Evolutionary conservation across 2,329 filamentous ascomycete species (phyloP).

Genomic region (Thyridium curvatum): DNA sequence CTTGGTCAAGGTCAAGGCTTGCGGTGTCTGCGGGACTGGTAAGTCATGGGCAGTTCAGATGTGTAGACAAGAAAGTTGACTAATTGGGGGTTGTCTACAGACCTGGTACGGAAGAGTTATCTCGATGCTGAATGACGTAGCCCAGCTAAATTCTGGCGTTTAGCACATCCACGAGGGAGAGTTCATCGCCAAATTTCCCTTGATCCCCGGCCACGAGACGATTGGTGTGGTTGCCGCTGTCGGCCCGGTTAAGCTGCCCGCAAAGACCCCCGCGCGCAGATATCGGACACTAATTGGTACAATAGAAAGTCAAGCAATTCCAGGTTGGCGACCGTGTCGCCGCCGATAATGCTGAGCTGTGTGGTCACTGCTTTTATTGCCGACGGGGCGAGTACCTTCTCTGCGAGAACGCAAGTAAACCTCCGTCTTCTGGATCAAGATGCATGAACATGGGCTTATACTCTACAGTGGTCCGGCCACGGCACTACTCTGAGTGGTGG

Average conservation of each 20-base stretch:
- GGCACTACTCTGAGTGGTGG: conserved; percentile 64
- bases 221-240: conserved; percentile 57
- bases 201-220: conserved; percentile 64
- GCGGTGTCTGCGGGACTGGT: conserved; percentile 56
- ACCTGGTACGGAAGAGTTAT: conserved; percentile 22
- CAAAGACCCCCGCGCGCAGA: neutral
- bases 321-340: conserved; percentile 57
- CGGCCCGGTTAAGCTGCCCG: conserved; percentile 22
- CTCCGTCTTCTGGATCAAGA: neutral
- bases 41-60: conserved; percentile 22
- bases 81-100: conserved; percentile 17
- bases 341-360: conserved; percentile 60
- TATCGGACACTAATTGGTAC: neutral
- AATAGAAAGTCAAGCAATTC: conserved; percentile 51
- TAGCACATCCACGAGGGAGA: conserved; percentile 62
- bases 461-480: conserved; percentile 51
- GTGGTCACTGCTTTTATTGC: conserved; percentile 69
- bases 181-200: conserved; percentile 57
- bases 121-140: neutral
- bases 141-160: conserved; percentile 8
- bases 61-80: conserved; percentile 5
- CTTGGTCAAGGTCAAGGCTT: conserved; percentile 61
- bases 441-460: neutral
- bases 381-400: conserved; percentile 60
- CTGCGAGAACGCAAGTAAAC: conserved; percentile 49